Percentiles rank a stretch among this genome's conserved stretches.
These are phyloP conservation scores for Albugo candida DNA, from an alignment of 352 stramenopile genomes.

Conservation along the genomic window DNA sequence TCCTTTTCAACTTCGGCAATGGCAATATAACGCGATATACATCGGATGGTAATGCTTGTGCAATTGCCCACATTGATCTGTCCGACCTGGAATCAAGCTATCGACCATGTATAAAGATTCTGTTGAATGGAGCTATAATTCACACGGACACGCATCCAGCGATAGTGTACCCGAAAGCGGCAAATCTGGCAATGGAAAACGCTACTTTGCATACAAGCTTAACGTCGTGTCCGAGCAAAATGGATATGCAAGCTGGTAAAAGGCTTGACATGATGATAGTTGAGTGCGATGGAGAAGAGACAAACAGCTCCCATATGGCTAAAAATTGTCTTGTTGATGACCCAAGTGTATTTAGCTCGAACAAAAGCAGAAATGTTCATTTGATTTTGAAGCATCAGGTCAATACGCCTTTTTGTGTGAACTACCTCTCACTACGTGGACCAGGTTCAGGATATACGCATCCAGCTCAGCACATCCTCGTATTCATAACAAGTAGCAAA, in stretches of 20 bases:
- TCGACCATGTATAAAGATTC: no score
- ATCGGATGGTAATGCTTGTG: no score
- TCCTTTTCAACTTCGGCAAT: constrained; percentile 64
- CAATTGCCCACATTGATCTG: no score
- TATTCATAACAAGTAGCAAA: constrained; percentile 49
- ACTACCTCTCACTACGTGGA: constrained; percentile 44
- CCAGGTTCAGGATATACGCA: constrained; percentile 65
- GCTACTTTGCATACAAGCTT: no score
- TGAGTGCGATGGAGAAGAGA: constrained; percentile 61
- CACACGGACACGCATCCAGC: no score
- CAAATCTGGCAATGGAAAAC: no score
- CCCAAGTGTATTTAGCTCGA: constrained; percentile 60
- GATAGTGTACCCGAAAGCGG: no score
- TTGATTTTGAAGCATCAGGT: constrained; percentile 59
- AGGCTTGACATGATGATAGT: constrained; percentile 37
- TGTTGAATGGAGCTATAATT: no score
- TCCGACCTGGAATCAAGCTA: no score
- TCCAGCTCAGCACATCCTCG: constrained; percentile 27
- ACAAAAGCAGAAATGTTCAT: constrained; percentile 51
- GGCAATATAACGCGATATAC: constrained; percentile 30
- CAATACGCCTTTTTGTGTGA: constrained; percentile 64
- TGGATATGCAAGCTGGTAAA: constrained; percentile 39
- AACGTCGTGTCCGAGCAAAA: no score
- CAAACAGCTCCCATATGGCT: constrained; percentile 44
- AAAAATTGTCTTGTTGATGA: constrained; percentile 62